These are phyloP conservation scores for Hygrophoropsis aurantiaca DNA, from an alignment of 768 basidiomycete species.

Conservation along the genomic window DNA sequence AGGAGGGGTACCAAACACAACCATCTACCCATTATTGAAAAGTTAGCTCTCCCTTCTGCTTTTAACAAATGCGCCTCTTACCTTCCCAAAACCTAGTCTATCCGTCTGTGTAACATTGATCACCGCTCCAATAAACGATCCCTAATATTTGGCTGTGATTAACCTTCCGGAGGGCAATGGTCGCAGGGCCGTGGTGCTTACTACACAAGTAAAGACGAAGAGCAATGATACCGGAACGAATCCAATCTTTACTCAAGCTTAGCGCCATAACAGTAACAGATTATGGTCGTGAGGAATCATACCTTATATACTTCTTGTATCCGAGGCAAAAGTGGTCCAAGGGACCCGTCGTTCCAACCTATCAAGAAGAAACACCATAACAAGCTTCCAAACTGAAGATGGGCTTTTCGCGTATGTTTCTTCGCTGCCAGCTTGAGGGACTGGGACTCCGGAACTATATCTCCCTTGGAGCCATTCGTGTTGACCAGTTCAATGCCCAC, in stretches of 20 bases:
- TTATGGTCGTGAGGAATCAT: background rate
- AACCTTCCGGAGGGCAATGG: background rate
- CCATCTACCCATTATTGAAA: constrained; percentile 20
- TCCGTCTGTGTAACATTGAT: constrained; percentile 10
- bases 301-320: constrained; percentile 35
- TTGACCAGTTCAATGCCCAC: background rate
- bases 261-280: background rate
- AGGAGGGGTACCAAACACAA: constrained; percentile 26
- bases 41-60: background rate
- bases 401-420: constrained; percentile 1
- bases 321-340: constrained; percentile 37
- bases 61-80: background rate
- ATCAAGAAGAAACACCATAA: constrained; percentile 20
- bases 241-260: constrained; percentile 1
- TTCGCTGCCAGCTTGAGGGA: background rate
- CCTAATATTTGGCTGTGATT: background rate
- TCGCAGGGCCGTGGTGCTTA: background rate
- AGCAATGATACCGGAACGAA: constrained; percentile 33
- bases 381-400: constrained; percentile 18
- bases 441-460: background rate
- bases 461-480: background rate
- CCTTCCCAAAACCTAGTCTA: background rate
- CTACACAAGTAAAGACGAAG: constrained; percentile 24
- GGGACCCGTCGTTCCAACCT: constrained; percentile 41
- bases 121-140: constrained; percentile 4